These are phyloP conservation scores for Hemerocallis citrina DNA, from an alignment of 106 monocot species.

Conservation along the genomic window DNA sequence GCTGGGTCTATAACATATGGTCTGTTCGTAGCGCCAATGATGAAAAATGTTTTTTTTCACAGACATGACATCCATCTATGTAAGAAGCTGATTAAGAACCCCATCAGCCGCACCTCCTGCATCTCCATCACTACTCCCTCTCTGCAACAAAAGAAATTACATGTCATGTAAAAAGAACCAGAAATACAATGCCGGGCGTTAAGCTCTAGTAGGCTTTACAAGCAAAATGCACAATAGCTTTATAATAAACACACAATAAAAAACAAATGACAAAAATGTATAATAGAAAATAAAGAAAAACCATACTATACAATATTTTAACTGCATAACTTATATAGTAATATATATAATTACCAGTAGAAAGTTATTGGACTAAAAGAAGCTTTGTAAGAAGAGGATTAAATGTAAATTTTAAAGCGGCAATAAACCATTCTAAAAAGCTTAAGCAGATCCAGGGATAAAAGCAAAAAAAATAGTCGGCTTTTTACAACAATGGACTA, in stretches of 20 bases:
- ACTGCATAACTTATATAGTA: neutral
- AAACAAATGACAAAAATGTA: too few species aligned
- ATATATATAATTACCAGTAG: too few species aligned
- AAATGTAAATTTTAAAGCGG: neutral
- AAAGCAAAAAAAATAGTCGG: neutral
- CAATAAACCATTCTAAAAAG: neutral
- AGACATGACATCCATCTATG: slow-evolving; percentile 93
- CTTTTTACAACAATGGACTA: neutral
- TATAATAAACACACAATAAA: too few species aligned
- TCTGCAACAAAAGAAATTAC: slow-evolving; percentile 21
- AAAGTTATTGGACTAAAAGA: neutral
- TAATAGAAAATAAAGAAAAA: neutral
- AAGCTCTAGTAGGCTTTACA: too few species aligned
- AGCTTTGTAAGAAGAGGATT: neutral
- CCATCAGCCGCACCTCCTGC: slow-evolving; percentile 90
- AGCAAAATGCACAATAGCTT: neutral
- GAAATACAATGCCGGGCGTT: too few species aligned
- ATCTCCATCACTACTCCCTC: slow-evolving; percentile 85
- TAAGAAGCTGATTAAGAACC: slow-evolving; percentile 78
- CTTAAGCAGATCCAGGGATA: neutral
- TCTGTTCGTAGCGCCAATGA: slow-evolving; percentile 88
- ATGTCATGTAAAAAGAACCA: neutral
- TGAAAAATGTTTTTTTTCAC: slow-evolving; percentile 89
- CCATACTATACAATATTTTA: neutral
- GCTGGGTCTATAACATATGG: slow-evolving; percentile 90